Evolutionary conservation across 2,329 filamentous ascomycete genomes (phyloP).

Genomic region (Arachnopeziza araneosa): DNA sequence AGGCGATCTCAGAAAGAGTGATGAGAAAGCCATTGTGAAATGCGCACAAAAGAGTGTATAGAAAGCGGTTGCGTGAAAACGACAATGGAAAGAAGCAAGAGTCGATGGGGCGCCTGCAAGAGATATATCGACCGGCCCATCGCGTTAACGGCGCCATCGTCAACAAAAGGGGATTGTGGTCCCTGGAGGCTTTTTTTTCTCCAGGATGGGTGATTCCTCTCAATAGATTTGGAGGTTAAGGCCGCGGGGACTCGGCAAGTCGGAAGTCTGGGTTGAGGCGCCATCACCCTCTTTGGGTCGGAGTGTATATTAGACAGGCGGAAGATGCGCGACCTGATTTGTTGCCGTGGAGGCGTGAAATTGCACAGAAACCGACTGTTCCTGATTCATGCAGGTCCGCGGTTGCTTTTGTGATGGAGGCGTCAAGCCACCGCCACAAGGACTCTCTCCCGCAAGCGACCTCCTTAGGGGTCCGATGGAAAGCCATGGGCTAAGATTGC

Average conservation of each 20-base stretch:
- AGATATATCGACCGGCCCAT: background rate
- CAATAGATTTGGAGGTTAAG: background rate
- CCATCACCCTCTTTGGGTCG: background rate
- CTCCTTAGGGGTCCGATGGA: background rate
- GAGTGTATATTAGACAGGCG: background rate
- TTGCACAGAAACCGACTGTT: background rate
- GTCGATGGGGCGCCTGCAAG: background rate
- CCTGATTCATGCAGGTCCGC: background rate
- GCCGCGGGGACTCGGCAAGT: background rate
- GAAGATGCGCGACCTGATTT: background rate
- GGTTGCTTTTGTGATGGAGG: background rate
- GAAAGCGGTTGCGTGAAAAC: background rate
- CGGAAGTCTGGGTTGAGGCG: background rate
- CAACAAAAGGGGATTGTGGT: background rate
- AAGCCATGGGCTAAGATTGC: background rate
- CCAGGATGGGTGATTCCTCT: background rate
- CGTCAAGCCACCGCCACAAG: background rate
- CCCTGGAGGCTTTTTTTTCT: background rate
- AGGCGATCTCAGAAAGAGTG: background rate
- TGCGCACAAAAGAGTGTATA: background rate
- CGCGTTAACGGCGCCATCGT: no score
- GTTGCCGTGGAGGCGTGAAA: background rate
- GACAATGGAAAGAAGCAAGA: background rate
- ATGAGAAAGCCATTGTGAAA: background rate
- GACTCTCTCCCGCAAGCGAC: background rate